These are phyloP conservation scores for Cryptococcus neoformans DNA, from an alignment of 1,284 basidiomycete genomes.

Conservation along the genomic window DNA sequence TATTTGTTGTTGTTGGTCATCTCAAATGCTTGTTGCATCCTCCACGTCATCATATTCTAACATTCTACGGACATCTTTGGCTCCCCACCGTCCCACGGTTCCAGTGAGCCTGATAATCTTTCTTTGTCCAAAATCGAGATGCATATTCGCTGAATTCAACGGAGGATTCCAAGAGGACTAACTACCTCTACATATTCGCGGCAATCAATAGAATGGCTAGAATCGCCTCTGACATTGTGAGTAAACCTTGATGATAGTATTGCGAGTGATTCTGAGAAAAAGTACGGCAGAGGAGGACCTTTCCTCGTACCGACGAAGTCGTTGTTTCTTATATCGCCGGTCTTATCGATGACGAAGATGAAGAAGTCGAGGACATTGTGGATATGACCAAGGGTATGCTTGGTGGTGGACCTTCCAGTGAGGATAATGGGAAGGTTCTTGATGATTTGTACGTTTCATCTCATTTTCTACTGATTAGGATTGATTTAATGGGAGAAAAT, in stretches of 20 bases:
- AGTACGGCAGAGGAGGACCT: constrained; percentile 55
- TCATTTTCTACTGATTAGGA: background rate
- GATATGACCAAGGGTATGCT: constrained; percentile 74
- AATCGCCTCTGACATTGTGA: constrained; percentile 35
- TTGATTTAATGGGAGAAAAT: too few species aligned
- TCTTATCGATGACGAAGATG: constrained; percentile 87
- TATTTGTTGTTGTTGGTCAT: too few species aligned
- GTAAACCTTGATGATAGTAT: constrained; percentile 1
- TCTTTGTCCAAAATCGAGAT: too few species aligned
- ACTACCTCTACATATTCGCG: too few species aligned
- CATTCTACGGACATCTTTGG: too few species aligned
- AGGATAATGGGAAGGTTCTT: constrained; percentile 38
- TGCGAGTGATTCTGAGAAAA: constrained; percentile 1
- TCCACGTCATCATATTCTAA: too few species aligned
- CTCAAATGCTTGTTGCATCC: too few species aligned
- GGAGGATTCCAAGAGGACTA: too few species aligned
- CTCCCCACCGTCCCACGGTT: too few species aligned
- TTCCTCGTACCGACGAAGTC: constrained; percentile 89
- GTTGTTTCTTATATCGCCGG: constrained; percentile 91
- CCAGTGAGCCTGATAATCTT: too few species aligned
- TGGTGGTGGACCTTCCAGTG: constrained; percentile 32
- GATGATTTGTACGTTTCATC: constrained; percentile 43
- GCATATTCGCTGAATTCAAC: too few species aligned
- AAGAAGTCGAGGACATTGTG: constrained; percentile 78
- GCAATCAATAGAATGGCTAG: constrained; percentile 18